Evolutionary conservation across 148 eudicot genomes (phyloP).

Genomic region (Spergularia marina): DNA sequence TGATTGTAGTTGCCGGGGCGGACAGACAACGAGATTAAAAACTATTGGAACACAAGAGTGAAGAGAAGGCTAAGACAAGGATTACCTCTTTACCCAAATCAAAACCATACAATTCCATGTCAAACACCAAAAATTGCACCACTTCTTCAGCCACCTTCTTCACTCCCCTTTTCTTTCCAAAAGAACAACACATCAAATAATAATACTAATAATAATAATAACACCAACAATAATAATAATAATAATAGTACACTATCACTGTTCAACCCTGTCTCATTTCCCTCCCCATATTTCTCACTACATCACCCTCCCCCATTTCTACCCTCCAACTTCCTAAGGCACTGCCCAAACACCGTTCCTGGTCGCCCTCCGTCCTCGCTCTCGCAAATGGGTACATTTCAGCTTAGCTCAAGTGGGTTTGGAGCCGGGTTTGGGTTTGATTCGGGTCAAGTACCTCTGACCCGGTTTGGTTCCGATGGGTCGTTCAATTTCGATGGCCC

Average conservation of each 20-base stretch:
- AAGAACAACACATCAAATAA: constrained; percentile 11
- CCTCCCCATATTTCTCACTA: constrained; percentile 14
- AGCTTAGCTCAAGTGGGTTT: constrained; percentile 13
- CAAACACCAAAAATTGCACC: constrained; percentile 24
- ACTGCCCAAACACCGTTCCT: constrained; percentile 12
- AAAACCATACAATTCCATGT: not conserved
- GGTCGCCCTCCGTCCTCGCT: constrained; percentile 22
- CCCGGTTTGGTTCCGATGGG: constrained; percentile 6
- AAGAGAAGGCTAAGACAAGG: constrained; percentile 80
- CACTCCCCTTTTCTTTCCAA: constrained; percentile 21
- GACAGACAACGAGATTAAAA: constrained; percentile 91
- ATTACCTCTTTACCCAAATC: constrained; percentile 79
- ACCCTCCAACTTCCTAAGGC: constrained; percentile 22
- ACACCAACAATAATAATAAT: constrained; percentile 10
- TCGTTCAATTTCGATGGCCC: constrained; percentile 13
- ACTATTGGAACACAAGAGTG: constrained; percentile 89
- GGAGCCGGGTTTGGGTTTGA: constrained; percentile 22
- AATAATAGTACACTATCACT: constrained; percentile 28
- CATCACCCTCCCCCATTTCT: constrained; percentile 26
- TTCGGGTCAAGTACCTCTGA: not conserved
- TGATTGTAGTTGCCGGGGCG: constrained; percentile 69
- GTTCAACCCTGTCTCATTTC: constrained; percentile 20
- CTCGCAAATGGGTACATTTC: constrained; percentile 21
- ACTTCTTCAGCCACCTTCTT: not conserved
- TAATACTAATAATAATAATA: not conserved